Conservation (phyloP, 2,329 filamentous ascomycete species). For the Rutstroemia sp. region DNA sequence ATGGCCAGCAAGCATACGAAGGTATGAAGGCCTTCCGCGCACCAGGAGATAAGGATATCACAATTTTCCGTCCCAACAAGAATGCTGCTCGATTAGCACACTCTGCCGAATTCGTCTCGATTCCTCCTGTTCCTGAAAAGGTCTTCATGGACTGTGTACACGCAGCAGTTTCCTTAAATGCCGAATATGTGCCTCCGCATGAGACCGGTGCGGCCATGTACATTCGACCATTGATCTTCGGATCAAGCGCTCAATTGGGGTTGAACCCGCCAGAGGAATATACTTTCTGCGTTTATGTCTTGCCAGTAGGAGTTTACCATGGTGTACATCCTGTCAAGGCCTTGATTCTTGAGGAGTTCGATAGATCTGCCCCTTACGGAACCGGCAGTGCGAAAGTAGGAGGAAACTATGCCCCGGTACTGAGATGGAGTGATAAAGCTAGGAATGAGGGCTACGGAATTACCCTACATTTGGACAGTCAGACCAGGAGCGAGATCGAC, state of each 20-base stretch:
- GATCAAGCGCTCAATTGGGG: constrained; percentile 78
- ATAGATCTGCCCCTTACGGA: constrained; percentile 85
- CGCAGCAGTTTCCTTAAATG: constrained; percentile 80
- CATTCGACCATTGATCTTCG: constrained; percentile 82
- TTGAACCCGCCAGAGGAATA: constrained; percentile 86
- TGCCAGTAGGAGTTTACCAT: constrained; percentile 92
- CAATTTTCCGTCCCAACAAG: constrained; percentile 79
- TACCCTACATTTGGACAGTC: constrained; percentile 86
- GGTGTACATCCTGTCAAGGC: constrained; percentile 81
- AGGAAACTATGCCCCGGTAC: constrained; percentile 90
- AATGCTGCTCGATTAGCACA: constrained; percentile 82
- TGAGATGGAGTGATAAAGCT: constrained; percentile 80
- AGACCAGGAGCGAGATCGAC: constrained; percentile 76
- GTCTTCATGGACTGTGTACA: constrained; percentile 71
- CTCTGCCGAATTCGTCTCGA: constrained; percentile 74
- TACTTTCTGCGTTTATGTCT: constrained; percentile 80
- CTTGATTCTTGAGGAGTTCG: constrained; percentile 85
- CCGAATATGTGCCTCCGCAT: constrained; percentile 84
- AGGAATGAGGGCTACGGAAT: constrained; percentile 79
- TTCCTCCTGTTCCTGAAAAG: constrained; percentile 70
- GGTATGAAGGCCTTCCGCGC: constrained; percentile 94
- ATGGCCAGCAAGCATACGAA: constrained; percentile 96
- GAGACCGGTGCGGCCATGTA: constrained; percentile 88
- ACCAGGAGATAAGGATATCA: constrained; percentile 58
- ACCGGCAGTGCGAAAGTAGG: constrained; percentile 91